phyloP scores from a whole-genome alignment of 352 stramenopile species.

The Phytophthora agathidicida region DNA sequence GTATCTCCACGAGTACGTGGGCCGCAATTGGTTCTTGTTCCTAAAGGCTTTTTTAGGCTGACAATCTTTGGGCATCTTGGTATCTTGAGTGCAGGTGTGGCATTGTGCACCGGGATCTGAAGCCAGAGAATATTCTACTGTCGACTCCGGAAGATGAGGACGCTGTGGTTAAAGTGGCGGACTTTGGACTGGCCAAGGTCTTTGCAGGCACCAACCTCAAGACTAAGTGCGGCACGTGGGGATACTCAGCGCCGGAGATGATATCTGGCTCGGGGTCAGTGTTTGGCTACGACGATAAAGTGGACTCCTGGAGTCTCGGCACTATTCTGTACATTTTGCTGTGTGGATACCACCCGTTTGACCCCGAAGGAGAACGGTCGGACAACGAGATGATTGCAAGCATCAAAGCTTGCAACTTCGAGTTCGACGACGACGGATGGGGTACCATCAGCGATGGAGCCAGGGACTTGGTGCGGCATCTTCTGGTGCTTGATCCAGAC shows the following conservation, averaged over 20 bases:
- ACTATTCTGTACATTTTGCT: slow-evolving; percentile 89
- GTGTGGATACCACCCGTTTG: slow-evolving; percentile 86
- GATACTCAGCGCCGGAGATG: slow-evolving; percentile 86
- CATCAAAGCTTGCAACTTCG: slow-evolving; percentile 79
- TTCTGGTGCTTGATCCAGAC: slow-evolving; percentile 78
- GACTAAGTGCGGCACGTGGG: slow-evolving; percentile 85
- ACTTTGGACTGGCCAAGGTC: slow-evolving; percentile 89
- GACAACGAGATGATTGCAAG: slow-evolving; percentile 86
- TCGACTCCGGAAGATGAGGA: slow-evolving; percentile 66
- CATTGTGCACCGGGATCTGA: slow-evolving; percentile 85
- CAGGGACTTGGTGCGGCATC: slow-evolving; percentile 77
- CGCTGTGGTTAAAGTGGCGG: slow-evolving; percentile 75
- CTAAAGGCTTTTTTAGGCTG: no score
- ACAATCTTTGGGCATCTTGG: background rate
- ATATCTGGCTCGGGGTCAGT: slow-evolving; percentile 70
- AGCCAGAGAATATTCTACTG: slow-evolving; percentile 86
- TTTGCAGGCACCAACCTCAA: slow-evolving; percentile 72
- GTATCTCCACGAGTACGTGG: slow-evolving; percentile 71
- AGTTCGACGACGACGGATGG: slow-evolving; percentile 79
- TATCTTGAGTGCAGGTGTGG: slow-evolving; percentile 47
- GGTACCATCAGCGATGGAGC: slow-evolving; percentile 59
- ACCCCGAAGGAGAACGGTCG: slow-evolving; percentile 70
- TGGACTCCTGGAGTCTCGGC: slow-evolving; percentile 89
- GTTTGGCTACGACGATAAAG: slow-evolving; percentile 86
- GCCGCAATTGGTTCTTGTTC: no score